Base-by-base conservation (phyloP, 805 yeast species). In the Saturnispora diversa region DNA sequence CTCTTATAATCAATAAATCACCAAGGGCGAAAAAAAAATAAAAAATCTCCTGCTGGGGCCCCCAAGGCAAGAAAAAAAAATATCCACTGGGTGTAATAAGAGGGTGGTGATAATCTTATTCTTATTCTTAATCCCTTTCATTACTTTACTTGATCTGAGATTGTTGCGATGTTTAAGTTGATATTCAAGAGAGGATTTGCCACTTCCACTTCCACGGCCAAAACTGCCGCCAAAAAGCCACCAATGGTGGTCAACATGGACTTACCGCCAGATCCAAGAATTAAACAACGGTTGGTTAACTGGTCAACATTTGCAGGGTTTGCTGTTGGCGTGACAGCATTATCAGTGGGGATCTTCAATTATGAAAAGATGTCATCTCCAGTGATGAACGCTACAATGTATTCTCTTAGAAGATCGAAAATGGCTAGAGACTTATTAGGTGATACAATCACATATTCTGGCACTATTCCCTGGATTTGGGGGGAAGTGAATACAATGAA, bases 341-440 rank as follows among this genome's bases (percentile, higher is more conserved):
- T 80, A 2, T 62, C 81, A 36, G 65, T 72, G 23, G 71, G 84
- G 23, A 84, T 90, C 52, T 80, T 90, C 72, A 88, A 92, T 66
- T 88, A 90, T 62, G 98, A 92, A 59, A 88, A 87, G 58, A 78
- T 87, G 15, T 77, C 83, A 33, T 84, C 95, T 11, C 97, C 97
- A 1, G 74, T 90, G 44, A 82, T 90, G 51, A 74, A 82, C 30
- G 88, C 95, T 6, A 82, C 95, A 4, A 65, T 92, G 58, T 87
- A 85, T 60, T 82, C 85, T 47, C 63, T 90, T 51, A 75, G 98
- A 56, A 70, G 96, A 55, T 80, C 90, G 2, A 68, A 71, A 8
- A 46, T 63, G 32, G 87, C 87, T 9, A 68, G 75, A 40, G 74
- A 72, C 19, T 54, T 64, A 2, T 64, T 90, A 35, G 97, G 97